Conservation (phyloP, 208 protist species). For the Trypanosoma theileri region DNA sequence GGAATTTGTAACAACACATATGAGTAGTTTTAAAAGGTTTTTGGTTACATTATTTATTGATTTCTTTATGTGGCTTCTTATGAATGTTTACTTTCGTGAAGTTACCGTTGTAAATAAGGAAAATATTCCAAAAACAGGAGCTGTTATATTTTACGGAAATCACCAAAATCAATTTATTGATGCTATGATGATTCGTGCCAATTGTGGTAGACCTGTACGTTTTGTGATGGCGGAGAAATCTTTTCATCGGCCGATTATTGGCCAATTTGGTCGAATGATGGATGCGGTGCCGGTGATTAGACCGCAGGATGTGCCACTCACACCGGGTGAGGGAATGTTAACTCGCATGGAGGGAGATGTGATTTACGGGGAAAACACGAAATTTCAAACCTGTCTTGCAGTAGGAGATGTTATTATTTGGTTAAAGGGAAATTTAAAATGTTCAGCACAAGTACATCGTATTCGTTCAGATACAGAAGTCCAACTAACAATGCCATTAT, state of each 20-base stretch:
- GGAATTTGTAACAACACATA: conserved; percentile 38
- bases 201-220: conserved; percentile 71
- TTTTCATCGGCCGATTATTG: conserved; percentile 78
- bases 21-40: conserved; percentile 53
- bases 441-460: conserved; percentile 60
- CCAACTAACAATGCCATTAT: conserved; percentile 67
- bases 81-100: conserved; percentile 92
- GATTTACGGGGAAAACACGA: conserved; percentile 67
- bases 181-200: conserved; percentile 87
- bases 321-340: conserved; percentile 53
- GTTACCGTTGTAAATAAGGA: conserved; percentile 86
- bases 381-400: conserved; percentile 55
- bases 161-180: conserved; percentile 94
- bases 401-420: conserved; percentile 81
- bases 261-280: conserved; percentile 81
- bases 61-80: conserved; percentile 85
- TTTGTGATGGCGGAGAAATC: conserved; percentile 94
- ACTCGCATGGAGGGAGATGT: conserved; percentile 41
- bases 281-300: conserved; percentile 91
- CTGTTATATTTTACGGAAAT: conserved; percentile 93
- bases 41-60: conserved; percentile 62
- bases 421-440: conserved; percentile 37
- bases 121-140: conserved; percentile 87
- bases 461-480: conserved; percentile 74
- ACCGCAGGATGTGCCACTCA: conserved; percentile 86